These are phyloP conservation scores for Trifolium repens DNA, from an alignment of 306 rosid genomes.

Conservation along the genomic window DNA sequence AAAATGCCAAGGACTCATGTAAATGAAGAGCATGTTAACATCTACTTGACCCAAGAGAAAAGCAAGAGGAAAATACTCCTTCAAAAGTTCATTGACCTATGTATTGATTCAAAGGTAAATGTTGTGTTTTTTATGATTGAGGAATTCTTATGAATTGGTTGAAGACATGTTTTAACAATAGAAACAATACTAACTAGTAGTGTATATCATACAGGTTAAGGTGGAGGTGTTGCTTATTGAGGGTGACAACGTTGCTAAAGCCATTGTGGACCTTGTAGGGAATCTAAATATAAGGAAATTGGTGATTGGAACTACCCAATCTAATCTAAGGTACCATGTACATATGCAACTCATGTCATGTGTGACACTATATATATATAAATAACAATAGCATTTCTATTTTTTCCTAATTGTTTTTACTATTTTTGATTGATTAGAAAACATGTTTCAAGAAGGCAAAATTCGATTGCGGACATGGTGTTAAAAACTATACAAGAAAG, in stretches of 20 bases:
- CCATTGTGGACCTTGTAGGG: constrained; percentile 36
- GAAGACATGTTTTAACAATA: neutral
- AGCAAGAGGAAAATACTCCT: constrained; percentile 45
- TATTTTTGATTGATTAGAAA: constrained; percentile 37
- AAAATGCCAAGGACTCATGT: constrained; percentile 49
- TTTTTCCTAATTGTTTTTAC: constrained; percentile 9
- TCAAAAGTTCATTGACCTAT: constrained; percentile 47
- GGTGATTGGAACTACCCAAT: constrained; percentile 44
- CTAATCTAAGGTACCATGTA: constrained; percentile 41
- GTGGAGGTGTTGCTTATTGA: constrained; percentile 46
- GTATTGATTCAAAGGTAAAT: constrained; percentile 51
- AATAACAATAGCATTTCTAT: neutral
- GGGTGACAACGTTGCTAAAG: constrained; percentile 43
- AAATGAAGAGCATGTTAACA: constrained; percentile 32
- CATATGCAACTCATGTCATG: neutral
- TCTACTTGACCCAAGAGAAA: constrained; percentile 37
- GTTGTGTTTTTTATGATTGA: neutral
- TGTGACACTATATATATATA: neutral
- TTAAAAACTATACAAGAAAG: constrained; percentile 31
- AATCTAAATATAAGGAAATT: constrained; percentile 40
- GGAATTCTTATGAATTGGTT: no score
- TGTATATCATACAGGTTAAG: constrained; percentile 48
- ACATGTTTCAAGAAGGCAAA: constrained; percentile 22
- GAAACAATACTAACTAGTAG: no score
- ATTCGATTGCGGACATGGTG: constrained; percentile 32